Evolutionary conservation across 139 green algal genomes (phyloP), one percentile per base, ranked within the genome.

Genomic region (Tetradesmus lagerheimii): DNA sequence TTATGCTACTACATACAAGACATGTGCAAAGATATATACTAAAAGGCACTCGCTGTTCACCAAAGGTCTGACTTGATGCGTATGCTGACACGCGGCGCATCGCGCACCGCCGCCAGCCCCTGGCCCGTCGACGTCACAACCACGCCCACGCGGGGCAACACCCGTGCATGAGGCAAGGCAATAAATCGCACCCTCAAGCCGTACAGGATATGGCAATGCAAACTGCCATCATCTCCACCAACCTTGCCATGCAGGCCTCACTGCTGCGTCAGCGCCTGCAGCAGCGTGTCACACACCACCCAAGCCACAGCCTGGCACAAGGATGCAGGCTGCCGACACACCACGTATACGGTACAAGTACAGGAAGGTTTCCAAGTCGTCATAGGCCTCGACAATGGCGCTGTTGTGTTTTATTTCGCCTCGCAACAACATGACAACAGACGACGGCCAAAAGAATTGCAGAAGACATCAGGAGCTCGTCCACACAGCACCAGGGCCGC

Each of bases 1-100:
- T 31, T 71, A 31, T 71, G 20, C 23, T 71, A 71, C 57, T 71
- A 71, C 57, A 71, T 71, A 71, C 57, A 71, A 1, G 23, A 71
- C 57, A 71, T 71, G 57, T 71, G 57, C 57, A 71, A 71, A 71
- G 57, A 71, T 71, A 71, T 71, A 71, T 71, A 71, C 57, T 71
- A 20, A 8, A 71, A n/a, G 57, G 57, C 57, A 71, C 57, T 71
- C 57, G 20, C 57, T 71, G 57, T 71, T n/a, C 25, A n/a, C 14
- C 57, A 20, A 71, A 8, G 57, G 57, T n/a, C 23, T 71, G 57
- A 71, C 57, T n/a, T 71, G 57, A 31, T 71, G 57, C 31, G 23
- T 71, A 2, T 71, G 57, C 57, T 71, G 57, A 11, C n/a, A n/a
- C 5, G 20, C 57, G 15, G 57, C 3, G 20, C 57, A 71, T 71